phyloP scores from a whole-genome alignment of 1,139 yeast genomes.

The Debaryomycetaceae sp. region DNA sequence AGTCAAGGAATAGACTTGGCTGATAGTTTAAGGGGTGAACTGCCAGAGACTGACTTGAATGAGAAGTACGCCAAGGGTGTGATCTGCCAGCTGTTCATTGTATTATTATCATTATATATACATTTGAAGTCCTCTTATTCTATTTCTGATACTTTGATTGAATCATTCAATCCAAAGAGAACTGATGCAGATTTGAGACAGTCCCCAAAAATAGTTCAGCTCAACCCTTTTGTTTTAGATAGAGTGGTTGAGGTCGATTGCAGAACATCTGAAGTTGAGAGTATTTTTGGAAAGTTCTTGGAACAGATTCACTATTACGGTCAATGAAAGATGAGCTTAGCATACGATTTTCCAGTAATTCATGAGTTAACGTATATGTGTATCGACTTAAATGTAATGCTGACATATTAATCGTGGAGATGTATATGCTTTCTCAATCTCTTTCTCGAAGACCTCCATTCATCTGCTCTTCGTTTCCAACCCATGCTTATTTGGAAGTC shows the following conservation, averaged over 20 bases:
- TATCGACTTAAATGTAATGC: no score
- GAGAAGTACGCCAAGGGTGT: conserved; percentile 7
- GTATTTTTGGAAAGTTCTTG: conserved; percentile 10
- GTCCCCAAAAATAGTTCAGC: conserved; percentile 13
- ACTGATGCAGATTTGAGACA: conserved; percentile 25
- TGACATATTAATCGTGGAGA: not conserved
- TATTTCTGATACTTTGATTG: conserved; percentile 18
- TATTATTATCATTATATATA: conserved; percentile 20
- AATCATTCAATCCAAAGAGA: conserved; percentile 20
- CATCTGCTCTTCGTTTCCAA: conserved; percentile 7
- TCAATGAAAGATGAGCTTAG: conserved; percentile 3
- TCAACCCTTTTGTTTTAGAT: conserved; percentile 8
- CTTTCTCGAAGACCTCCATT: conserved; percentile 6
- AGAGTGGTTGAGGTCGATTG: conserved; percentile 7
- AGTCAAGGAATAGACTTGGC: conserved; percentile 36
- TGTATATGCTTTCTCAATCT: conserved; percentile 1
- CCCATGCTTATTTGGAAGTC: conserved; percentile 2
- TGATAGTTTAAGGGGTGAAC: conserved; percentile 11
- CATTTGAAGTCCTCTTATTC: conserved; percentile 19
- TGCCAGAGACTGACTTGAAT: not conserved
- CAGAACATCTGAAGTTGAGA: conserved; percentile 7
- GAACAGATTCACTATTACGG: conserved; percentile 9
- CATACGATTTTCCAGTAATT: not conserved
- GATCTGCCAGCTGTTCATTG: conserved; percentile 19
- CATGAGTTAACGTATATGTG: no score